A percentile compares a stretch with the other conserved stretches of the same genome.
These are phyloP conservation scores for Rusavskia elegans DNA, from an alignment of 495 filamentous ascomycete species.

Conservation along the genomic window DNA sequence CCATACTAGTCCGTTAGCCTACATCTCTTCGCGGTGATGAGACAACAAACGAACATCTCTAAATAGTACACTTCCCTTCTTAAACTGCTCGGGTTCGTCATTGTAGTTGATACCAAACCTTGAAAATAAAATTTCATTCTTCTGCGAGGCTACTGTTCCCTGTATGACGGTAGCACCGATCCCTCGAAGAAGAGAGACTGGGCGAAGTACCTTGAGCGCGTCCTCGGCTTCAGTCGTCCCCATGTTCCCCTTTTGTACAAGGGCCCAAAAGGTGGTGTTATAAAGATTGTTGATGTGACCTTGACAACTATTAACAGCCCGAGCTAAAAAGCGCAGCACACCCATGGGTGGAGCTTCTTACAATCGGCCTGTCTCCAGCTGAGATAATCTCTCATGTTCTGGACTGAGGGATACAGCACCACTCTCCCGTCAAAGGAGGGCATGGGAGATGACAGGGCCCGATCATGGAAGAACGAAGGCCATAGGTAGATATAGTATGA, in stretches of 20 bases:
- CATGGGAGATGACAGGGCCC: constrained; percentile 51
- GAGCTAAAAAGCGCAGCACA: background rate
- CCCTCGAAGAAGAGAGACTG: background rate
- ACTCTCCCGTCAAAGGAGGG: constrained; percentile 88
- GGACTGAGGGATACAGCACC: constrained; percentile 65
- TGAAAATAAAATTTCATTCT: constrained; percentile 91
- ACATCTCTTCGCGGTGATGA: background rate
- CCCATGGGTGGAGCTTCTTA: constrained; percentile 29
- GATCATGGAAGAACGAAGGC: constrained; percentile 54
- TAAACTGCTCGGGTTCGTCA: constrained; percentile 80
- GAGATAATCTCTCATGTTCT: constrained; percentile 82
- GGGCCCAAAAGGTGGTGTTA: constrained; percentile 90
- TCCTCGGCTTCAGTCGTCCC: constrained; percentile 62
- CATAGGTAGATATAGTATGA: constrained; percentile 75
- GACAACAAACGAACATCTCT: constrained; percentile 45
- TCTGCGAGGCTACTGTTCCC: constrained; percentile 72
- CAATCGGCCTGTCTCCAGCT: constrained; percentile 96
- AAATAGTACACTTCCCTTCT: constrained; percentile 81
- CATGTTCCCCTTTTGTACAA: constrained; percentile 65
- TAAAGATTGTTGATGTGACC: constrained; percentile 97
- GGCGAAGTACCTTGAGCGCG: constrained; percentile 43
- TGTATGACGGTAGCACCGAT: constrained; percentile 16
- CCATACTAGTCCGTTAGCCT: constrained; percentile 16
- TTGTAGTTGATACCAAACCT: constrained; percentile 92
- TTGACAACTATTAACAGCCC: constrained; percentile 14